Percentiles rank a stretch among this genome's conserved stretches.
phyloP scores from a whole-genome alignment of 257 asterid species.

The Eustoma russellianum region DNA sequence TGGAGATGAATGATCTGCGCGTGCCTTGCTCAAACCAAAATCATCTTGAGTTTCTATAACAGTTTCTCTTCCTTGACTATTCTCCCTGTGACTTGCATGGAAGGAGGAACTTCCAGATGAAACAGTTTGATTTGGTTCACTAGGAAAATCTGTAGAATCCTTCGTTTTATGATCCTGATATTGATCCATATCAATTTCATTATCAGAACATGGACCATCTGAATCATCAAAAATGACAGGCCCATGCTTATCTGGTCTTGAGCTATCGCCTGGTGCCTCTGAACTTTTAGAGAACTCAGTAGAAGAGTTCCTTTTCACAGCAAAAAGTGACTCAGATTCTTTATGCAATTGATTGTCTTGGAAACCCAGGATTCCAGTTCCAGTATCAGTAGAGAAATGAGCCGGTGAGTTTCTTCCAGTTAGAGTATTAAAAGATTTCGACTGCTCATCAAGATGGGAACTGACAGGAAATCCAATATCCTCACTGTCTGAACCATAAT shows the following conservation, averaged over 20 bases:
- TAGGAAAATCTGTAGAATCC: slow-evolving; percentile 16
- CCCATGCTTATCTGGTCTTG: slow-evolving; percentile 27
- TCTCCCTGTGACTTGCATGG: slow-evolving; percentile 14
- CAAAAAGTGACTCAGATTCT: slow-evolving; percentile 23
- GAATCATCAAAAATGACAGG: slow-evolving; percentile 60
- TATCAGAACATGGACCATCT: slow-evolving; percentile 44
- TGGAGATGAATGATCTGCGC: slow-evolving; percentile 18
- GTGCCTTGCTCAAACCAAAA: slow-evolving; percentile 12
- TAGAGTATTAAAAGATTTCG: slow-evolving; percentile 30
- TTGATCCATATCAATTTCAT: slow-evolving; percentile 31
- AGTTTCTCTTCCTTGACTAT: slow-evolving; percentile 9
- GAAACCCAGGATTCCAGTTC: slow-evolving; percentile 27
- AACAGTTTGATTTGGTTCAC: slow-evolving; percentile 11
- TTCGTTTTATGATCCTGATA: slow-evolving; percentile 12
- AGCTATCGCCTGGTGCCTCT: slow-evolving; percentile 17
- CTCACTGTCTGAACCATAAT: slow-evolving; percentile 54
- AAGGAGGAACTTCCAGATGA: slow-evolving; percentile 17
- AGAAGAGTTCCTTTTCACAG: slow-evolving; percentile 23
- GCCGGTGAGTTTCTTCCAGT: slow-evolving; percentile 34
- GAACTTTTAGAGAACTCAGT: slow-evolving; percentile 32
- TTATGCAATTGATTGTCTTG: slow-evolving; percentile 23
- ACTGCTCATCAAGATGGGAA: slow-evolving; percentile 41
- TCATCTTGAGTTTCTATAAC: slow-evolving; percentile 17
- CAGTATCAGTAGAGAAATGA: slow-evolving; percentile 14
- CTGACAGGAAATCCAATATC: slow-evolving; percentile 24